Base-by-base conservation (phyloP, 164 flowering plant genomes). In the Liriodendron chinense region DNA sequence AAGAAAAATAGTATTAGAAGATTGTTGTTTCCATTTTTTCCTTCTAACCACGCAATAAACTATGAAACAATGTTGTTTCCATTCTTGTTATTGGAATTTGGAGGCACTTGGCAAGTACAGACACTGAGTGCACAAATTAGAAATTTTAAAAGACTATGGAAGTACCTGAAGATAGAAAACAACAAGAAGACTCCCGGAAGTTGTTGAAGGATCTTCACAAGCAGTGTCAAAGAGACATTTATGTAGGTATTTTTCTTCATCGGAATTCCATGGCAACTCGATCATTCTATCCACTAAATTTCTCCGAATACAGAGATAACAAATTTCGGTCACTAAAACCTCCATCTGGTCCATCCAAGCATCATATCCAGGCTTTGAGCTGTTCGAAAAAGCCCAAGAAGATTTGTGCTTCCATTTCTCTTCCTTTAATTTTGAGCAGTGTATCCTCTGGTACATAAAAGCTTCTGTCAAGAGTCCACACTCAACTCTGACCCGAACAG, bases 391-490 rank as follows among this genome's bases (percentile, higher is more conserved):
- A 57, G 70, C 81, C 16, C 65, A 76, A 66, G 70, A 78, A 18
- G 84, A 47, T 70, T 83, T 87, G 80, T 70, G 82, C 74, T 73
- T 85, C 68, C 74, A 68, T 71, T 87, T 87, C 69, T 82, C 86
- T 74, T 94, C 92, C 83, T 85, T 89, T 63, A 86, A 79, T 81
- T 84, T 90, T 56, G 74, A 74, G 83, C 96, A 91, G 49, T 90
- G 83, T 78, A 70, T 80, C 81, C 97, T 91, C 81, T 96, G 99
- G 74, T 92, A 85, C 86, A 87, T 90, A 79, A 90, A 96, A 57
- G 98, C 97, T 77, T 96, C 98, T 71, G 97, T 96, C 80, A 96
- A 62, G 78, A 94, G 93, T 64, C 91, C 98, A 86, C 96, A 94
- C 80, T 92, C 96, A 63, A 96, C 86, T 74, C 96, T 88, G 59